A percentile compares a stretch with the other conserved stretches of the same genome.
phyloP scores from a whole-genome alignment of 495 filamentous ascomycete species.

The Trichoderma erinaceum region DNA sequence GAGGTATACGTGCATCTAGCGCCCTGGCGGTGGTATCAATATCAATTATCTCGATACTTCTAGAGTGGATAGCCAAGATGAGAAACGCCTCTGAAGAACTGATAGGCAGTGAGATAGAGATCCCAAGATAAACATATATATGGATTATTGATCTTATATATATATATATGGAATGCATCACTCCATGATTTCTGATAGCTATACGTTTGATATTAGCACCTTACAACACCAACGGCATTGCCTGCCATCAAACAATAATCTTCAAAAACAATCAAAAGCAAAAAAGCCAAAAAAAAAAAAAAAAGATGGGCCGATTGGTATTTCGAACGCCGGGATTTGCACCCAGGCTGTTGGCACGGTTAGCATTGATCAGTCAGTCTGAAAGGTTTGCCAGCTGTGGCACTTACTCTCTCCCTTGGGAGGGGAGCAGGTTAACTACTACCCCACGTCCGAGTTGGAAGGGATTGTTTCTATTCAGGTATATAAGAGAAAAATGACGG shows the following conservation, averaged over 20 bases:
- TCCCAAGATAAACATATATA: too few relatives aligned
- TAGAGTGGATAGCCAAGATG: too few relatives aligned
- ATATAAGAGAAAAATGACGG: not conserved
- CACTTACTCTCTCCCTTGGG: constrained; percentile 14
- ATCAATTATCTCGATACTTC: too few relatives aligned
- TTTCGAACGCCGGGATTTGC: constrained; percentile 15
- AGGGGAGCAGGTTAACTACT: constrained; percentile 15
- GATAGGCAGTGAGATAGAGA: too few relatives aligned
- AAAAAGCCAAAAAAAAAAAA: constrained; percentile 1
- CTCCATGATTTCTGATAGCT: too few relatives aligned
- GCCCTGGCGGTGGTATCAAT: too few relatives aligned
- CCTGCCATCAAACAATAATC: not conserved
- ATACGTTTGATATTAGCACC: too few relatives aligned
- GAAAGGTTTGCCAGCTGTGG: not conserved
- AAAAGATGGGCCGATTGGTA: not conserved
- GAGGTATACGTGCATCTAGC: too few relatives aligned
- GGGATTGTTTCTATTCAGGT: not conserved
- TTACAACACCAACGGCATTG: too few relatives aligned
- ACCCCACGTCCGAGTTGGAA: constrained; percentile 13
- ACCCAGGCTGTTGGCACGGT: constrained; percentile 12
- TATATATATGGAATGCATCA: too few relatives aligned
- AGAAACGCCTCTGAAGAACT: too few relatives aligned
- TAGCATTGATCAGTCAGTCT: not conserved
- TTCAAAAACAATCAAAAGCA: not conserved
- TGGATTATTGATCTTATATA: too few relatives aligned